Evolutionary conservation across 495 filamentous ascomycete genomes (phyloP).

Genomic region (Letharia columbiana): DNA sequence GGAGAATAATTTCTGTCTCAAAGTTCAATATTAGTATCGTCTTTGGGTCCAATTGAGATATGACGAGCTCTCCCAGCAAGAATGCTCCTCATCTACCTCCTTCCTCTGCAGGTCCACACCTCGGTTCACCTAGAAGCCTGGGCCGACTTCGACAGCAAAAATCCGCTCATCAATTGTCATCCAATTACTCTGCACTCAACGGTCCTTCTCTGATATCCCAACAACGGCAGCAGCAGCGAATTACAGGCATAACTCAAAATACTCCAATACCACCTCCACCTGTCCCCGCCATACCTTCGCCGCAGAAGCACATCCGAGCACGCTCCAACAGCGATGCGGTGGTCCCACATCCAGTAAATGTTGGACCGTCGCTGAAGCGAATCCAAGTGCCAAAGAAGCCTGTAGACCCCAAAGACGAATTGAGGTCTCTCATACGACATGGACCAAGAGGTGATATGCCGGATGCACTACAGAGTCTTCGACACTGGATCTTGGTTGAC

Average conservation of each 20-base stretch:
- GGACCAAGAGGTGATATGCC: constrained; percentile 60
- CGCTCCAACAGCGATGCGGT: constrained; percentile 69
- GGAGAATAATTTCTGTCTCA: too few species aligned
- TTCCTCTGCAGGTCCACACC: constrained; percentile 12
- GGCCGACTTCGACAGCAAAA: constrained; percentile 46
- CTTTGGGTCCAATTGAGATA: background rate
- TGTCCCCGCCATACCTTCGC: constrained; percentile 27
- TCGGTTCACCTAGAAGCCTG: constrained; percentile 38
- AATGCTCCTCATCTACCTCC: constrained; percentile 18
- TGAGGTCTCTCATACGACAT: constrained; percentile 59
- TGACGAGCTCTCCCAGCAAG: constrained; percentile 25
- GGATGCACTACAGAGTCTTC: constrained; percentile 61
- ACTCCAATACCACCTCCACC: constrained; percentile 11
- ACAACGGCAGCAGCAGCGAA: constrained; percentile 37
- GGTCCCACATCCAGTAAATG: constrained; percentile 32
- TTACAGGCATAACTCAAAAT: constrained; percentile 23
- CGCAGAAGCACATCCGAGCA: constrained; percentile 46
- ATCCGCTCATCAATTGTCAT: constrained; percentile 43
- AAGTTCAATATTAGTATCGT: too few species aligned
- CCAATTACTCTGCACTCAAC: constrained; percentile 28
- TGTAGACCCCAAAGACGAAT: constrained; percentile 49
- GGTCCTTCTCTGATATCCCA: constrained; percentile 44
- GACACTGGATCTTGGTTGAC: constrained; percentile 67
- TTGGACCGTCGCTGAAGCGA: constrained; percentile 32
- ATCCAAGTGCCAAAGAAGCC: constrained; percentile 47